A percentile compares a stretch with the other conserved stretches of the same genome.
Evolutionary conservation across 192 early-diverging fungal species (phyloP).

Genomic region (Backusella circina): DNA sequence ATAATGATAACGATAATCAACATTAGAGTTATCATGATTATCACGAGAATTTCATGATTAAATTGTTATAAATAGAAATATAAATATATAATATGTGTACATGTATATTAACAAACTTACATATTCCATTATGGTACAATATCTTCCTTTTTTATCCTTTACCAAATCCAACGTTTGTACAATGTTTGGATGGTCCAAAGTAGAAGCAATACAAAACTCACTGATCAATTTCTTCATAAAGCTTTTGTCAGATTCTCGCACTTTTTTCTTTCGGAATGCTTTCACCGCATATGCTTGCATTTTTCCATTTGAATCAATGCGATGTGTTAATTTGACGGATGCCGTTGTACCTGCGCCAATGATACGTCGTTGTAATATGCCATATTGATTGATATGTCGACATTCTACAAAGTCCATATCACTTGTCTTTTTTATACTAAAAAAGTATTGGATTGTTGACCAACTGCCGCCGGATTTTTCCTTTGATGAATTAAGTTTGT

Average conservation of each 20-base stretch:
- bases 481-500: neutral
- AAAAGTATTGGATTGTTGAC: neutral
- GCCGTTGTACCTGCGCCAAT: constrained; percentile 89
- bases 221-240: constrained; percentile 92
- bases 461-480: neutral
- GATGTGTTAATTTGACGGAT: constrained; percentile 62
- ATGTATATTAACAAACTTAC: constrained; percentile 28
- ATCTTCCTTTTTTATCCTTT: constrained; percentile 80
- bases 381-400: constrained; percentile 8
- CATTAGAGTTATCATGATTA: neutral
- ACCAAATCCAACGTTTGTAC: constrained; percentile 94
- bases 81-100: neutral
- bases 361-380: neutral
- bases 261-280: constrained; percentile 75
- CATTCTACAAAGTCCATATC: neutral
- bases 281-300: constrained; percentile 79
- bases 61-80: neutral
- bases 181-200: constrained; percentile 82
- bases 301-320: constrained; percentile 28
- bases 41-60: constrained; percentile 17
- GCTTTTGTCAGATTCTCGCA: constrained; percentile 83
- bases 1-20: neutral
- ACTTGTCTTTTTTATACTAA: neutral
- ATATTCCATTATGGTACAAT: constrained; percentile 76
- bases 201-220: constrained; percentile 93